phyloP scores from a whole-genome alignment of 345 rosid species.

The Eucalyptus dawsonii region DNA sequence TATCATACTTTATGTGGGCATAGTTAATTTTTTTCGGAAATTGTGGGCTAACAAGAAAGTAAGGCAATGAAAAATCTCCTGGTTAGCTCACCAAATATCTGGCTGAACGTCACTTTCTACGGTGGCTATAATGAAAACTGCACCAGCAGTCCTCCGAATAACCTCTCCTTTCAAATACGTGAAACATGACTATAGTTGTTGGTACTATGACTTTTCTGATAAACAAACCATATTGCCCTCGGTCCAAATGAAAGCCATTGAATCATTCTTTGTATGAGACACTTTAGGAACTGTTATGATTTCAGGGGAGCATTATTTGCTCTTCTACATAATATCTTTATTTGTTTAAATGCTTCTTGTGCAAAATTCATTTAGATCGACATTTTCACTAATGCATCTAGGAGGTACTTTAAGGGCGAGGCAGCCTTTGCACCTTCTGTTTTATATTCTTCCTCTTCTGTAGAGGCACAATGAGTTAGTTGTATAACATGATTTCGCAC shows the following conservation, averaged over 20 bases:
- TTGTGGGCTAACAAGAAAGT: neutral
- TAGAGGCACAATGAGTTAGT: neutral
- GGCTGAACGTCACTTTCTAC: neutral
- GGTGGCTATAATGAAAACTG: neutral
- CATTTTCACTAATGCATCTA: neutral
- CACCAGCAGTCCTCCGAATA: neutral
- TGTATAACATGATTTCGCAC: too few relatives aligned
- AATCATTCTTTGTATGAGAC: neutral
- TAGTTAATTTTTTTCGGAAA: neutral
- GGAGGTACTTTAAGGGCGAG: neutral
- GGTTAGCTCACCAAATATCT: neutral
- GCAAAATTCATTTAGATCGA: neutral
- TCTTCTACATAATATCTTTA: neutral
- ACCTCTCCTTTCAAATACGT: neutral
- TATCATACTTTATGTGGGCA: rapidly evolving
- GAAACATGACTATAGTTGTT: neutral
- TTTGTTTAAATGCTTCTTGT: neutral
- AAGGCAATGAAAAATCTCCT: neutral
- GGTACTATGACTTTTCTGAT: neutral
- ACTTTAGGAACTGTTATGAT: neutral
- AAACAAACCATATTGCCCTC: neutral
- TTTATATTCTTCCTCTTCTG: neutral
- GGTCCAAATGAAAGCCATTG: neutral
- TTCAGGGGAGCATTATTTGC: neutral
- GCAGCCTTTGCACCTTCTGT: neutral